A percentile compares a stretch with the other conserved stretches of the same genome.
phyloP scores from a whole-genome alignment of 2,329 filamentous ascomycete species.

The Aspergillus ochraceoroseus region DNA sequence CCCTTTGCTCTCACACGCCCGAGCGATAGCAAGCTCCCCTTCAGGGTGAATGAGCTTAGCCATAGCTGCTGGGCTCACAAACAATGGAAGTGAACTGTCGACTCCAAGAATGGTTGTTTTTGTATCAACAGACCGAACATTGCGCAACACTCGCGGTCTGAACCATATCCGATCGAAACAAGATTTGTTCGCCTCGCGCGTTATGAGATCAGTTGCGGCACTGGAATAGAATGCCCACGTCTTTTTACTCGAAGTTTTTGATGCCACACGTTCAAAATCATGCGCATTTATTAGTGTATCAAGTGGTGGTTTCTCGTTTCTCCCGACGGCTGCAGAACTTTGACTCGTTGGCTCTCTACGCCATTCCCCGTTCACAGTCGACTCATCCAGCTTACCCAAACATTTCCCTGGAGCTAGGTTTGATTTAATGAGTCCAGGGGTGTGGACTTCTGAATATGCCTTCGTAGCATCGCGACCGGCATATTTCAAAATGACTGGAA shows the following conservation, averaged over 20 bases:
- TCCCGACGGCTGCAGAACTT: slow-evolving; percentile 25
- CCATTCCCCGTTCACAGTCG: slow-evolving; percentile 50
- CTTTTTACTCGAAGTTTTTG: slow-evolving; percentile 54
- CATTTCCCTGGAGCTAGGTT: slow-evolving; percentile 44
- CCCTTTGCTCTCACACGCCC: slow-evolving; percentile 49
- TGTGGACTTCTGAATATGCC: slow-evolving; percentile 45
- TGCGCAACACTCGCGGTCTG: slow-evolving; percentile 54
- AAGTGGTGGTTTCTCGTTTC: slow-evolving; percentile 48
- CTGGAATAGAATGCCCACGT: slow-evolving; percentile 67
- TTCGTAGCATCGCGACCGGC: slow-evolving; percentile 45
- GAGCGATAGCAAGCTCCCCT: slow-evolving; percentile 57
- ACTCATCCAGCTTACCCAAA: slow-evolving; percentile 48
- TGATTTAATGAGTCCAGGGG: slow-evolving; percentile 45
- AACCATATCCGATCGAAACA: slow-evolving; percentile 55
- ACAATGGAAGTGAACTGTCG: slow-evolving; percentile 53
- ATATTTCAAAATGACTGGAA: slow-evolving; percentile 43
- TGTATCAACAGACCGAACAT: slow-evolving; percentile 53
- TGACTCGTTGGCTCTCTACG: slow-evolving; percentile 37
- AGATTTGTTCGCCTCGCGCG: slow-evolving; percentile 52
- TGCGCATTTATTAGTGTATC: slow-evolving; percentile 54
- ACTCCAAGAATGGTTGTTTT: slow-evolving; percentile 53
- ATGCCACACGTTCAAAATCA: slow-evolving; percentile 58
- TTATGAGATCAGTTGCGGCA: slow-evolving; percentile 59
- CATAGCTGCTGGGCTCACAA: slow-evolving; percentile 62
- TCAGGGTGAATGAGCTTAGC: slow-evolving; percentile 59